Conservation (phyloP, 371 early-diverging fungal species). For the Capillidium heterosporum region DNA sequence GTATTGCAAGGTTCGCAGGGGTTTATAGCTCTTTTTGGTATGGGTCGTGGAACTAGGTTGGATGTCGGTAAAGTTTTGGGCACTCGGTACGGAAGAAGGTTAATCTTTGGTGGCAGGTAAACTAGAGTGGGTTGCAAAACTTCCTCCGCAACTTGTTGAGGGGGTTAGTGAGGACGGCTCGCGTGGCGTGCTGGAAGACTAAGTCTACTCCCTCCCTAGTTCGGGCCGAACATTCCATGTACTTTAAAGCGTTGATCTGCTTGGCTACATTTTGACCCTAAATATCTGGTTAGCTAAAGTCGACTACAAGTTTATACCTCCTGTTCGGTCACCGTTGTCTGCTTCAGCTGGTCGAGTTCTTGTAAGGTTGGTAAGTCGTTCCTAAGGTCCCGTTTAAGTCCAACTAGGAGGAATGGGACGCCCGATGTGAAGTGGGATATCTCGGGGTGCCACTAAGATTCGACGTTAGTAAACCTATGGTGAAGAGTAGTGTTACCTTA, state of each 20-base stretch:
- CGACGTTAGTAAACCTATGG: neutral
- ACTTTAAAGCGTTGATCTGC: conserved; percentile 58
- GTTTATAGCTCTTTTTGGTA: too few relatives aligned
- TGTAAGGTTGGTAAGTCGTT: conserved; percentile 32
- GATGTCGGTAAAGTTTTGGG: too few relatives aligned
- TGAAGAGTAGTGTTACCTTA: conserved; percentile 18
- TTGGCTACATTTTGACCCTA: conserved; percentile 57
- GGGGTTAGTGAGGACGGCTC: conserved; percentile 16
- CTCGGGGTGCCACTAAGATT: conserved; percentile 37
- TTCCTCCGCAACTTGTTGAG: neutral
- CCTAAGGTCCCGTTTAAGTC: conserved; percentile 48
- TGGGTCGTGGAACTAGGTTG: too few relatives aligned
- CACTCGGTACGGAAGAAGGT: neutral
- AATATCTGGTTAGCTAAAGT: neutral
- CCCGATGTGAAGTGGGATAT: conserved; percentile 36
- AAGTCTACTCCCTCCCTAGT: conserved; percentile 68
- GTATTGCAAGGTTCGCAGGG: too few relatives aligned
- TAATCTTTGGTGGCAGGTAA: neutral
- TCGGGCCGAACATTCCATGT: conserved; percentile 73
- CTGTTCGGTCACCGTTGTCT: conserved; percentile 11
- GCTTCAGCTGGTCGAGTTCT: conserved; percentile 18
- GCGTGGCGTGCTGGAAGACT: conserved; percentile 60
- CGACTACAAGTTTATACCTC: neutral
- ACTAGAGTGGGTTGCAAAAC: conserved; percentile 3
- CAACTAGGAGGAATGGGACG: conserved; percentile 44